Base-by-base conservation (phyloP, 225 moss, liverwort and hornwort genomes). In the Physcomitrium patens region DNA sequence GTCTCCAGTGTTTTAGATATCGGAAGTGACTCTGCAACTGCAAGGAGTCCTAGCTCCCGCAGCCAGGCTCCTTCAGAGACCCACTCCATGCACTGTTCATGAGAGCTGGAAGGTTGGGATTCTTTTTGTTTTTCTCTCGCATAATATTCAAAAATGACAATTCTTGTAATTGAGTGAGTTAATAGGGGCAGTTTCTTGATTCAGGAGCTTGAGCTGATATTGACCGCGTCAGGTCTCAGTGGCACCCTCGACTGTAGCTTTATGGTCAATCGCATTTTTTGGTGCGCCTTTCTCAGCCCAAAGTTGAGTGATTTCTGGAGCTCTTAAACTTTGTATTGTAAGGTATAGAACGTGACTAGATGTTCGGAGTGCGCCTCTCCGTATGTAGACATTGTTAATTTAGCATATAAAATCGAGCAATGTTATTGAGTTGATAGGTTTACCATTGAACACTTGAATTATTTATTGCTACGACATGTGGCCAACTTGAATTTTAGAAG, bases 21-120 rank as follows among this genome's bases (percentile, higher is more conserved):
- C 7, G 86, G 73, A 70, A 83, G 77, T 23, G 82, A 76, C 67
- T 45, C 86, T 50, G 70, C 70, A 61, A 77, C 65, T 18, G 67
- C 67, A 8, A 63, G 86, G 41, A 83, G 78, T 43, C 72, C 81
- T 37, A 82, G 74, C 53, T 52, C 80, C 59, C 74, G 82, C 24
- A 83, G 63, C 52, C 44, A 80, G 18, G 69, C 79, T 69, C 76
- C 77, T 3, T 77, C 80, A 0, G 77, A 80, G 41, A 66, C 69
- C 77, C 80, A 80, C 69, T 76, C 77, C 22, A 77, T 84, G 76
- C 79, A 60, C n/a, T 77, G 83, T 27, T 65, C 65, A 10, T 80
- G 73, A 83, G 52, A 57, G 23, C 20, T 37, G 31, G 31, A 3
- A 37, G 31, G 31, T 37, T 37, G 2, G 31, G 7, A 0, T 37